These are phyloP conservation scores for Leavenworthia alabamica DNA, from an alignment of 345 rosid genomes.

Conservation along the genomic window DNA sequence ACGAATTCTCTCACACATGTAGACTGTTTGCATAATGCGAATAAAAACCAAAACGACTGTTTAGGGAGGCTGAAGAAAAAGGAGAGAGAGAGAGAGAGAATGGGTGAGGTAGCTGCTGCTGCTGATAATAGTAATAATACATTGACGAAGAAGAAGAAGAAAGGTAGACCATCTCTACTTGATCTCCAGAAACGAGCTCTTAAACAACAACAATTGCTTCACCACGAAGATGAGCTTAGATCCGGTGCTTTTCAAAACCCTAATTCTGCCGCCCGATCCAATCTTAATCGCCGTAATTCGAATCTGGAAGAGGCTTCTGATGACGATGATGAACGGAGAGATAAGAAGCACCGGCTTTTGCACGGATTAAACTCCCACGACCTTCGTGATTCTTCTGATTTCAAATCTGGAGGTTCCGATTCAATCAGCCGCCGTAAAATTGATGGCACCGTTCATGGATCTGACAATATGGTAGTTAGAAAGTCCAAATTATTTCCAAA, in stretches of 20 bases:
- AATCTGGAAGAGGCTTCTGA: background rate
- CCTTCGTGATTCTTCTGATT: conserved; percentile 22
- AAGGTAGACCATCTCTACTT: conserved; percentile 85
- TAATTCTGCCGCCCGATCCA: conserved; percentile 44
- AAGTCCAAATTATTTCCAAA: background rate
- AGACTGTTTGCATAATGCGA: background rate
- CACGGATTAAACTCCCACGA: conserved; percentile 45
- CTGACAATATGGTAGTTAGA: conserved; percentile 47
- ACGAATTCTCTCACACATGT: conserved; percentile 23
- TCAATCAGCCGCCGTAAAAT: conserved; percentile 36
- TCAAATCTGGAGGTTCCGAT: conserved; percentile 26
- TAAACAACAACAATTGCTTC: conserved; percentile 50
- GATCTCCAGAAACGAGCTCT: conserved; percentile 84
- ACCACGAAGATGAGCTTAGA: conserved; percentile 27
- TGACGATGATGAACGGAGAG: conserved; percentile 65
- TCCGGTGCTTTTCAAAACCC: conserved; percentile 46
- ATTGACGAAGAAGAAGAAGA: conserved; percentile 80
- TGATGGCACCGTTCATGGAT: conserved; percentile 38
- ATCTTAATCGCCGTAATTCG: conserved; percentile 36
- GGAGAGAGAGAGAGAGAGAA: conserved; percentile 8
- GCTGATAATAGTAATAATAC: conserved; percentile 25
- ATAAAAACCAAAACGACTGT: conserved; percentile 30
- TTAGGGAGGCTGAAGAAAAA: conserved; percentile 21
- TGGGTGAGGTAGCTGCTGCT: conserved; percentile 44
- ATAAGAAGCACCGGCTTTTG: conserved; percentile 65